Conservation (phyloP, 2,329 filamentous ascomycete genomes). For the Fusarium tricinctum region DNA sequence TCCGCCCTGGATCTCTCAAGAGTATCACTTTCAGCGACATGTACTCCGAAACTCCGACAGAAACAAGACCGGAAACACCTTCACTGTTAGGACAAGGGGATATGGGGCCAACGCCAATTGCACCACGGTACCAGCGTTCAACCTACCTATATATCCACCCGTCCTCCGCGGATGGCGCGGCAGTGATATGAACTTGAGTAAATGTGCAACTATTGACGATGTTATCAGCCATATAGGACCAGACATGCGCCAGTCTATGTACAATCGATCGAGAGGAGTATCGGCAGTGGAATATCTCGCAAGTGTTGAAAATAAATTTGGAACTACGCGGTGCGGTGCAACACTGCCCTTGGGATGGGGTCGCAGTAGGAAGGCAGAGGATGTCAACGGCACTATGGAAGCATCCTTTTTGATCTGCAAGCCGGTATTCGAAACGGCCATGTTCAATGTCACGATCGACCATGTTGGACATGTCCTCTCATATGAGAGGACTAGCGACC, state of each 20-base stretch:
- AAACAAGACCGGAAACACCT: not conserved
- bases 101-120: constrained; percentile 50
- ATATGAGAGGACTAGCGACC: constrained; percentile 25
- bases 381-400: constrained; percentile 34
- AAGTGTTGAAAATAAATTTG: not conserved
- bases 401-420: constrained; percentile 46
- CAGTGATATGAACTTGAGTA: not conserved
- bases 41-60: not conserved
- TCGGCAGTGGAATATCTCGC: constrained; percentile 10
- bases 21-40: constrained; percentile 64
- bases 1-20: constrained; percentile 63
- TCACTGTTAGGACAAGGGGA: constrained; percentile 26
- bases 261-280: not conserved
- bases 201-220: not conserved
- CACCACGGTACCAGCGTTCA: constrained; percentile 2
- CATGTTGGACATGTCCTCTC: constrained; percentile 42
- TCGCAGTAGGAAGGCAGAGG: constrained; percentile 2
- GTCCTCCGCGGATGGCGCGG: not conserved
- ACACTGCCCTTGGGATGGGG: constrained; percentile 47
- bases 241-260: not conserved
- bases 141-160: constrained; percentile 3
- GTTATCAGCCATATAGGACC: not conserved
- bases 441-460: constrained; percentile 55
- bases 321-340: constrained; percentile 16
- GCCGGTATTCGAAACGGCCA: constrained; percentile 50